A percentile compares a stretch with the other conserved stretches of the same genome.
Evolutionary conservation across 2,329 filamentous ascomycete genomes (phyloP).

Genomic region (Ceratocystis huliohia): DNA sequence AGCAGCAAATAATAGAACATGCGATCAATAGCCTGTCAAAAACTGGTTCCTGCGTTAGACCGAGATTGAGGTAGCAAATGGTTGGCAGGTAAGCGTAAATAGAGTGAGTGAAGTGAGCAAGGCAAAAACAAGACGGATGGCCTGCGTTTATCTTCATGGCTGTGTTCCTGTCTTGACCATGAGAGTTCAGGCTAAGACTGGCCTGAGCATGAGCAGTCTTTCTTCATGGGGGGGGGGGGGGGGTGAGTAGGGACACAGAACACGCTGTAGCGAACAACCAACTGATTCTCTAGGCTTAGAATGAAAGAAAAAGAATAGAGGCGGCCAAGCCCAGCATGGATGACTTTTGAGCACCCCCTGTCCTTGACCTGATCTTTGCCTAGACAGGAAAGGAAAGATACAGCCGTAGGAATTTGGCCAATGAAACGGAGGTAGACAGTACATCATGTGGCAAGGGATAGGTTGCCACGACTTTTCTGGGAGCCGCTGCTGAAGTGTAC

Average conservation of each 20-base stretch:
- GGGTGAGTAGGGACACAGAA: too few relatives aligned
- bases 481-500: too few relatives aligned
- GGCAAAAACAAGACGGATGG: neutral
- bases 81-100: neutral
- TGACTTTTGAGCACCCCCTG: neutral
- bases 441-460: too few relatives aligned
- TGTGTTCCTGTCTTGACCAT: neutral
- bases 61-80: neutral
- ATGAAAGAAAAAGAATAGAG: neutral
- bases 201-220: too few relatives aligned
- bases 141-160: neutral
- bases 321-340: too few relatives aligned
- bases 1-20: neutral
- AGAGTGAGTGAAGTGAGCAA: neutral
- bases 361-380: neutral
- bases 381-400: neutral
- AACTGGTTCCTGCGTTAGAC: slow-evolving; percentile 3
- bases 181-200: too few relatives aligned
- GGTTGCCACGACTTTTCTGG: too few relatives aligned
- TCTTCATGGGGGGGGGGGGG: too few relatives aligned
- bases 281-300: neutral
- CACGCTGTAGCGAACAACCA: too few relatives aligned
- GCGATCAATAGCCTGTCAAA: neutral
- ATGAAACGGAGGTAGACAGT: neutral
- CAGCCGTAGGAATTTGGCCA: neutral